phyloP scores from a whole-genome alignment of 192 early-diverging fungal genomes.

The Podila horticola region DNA sequence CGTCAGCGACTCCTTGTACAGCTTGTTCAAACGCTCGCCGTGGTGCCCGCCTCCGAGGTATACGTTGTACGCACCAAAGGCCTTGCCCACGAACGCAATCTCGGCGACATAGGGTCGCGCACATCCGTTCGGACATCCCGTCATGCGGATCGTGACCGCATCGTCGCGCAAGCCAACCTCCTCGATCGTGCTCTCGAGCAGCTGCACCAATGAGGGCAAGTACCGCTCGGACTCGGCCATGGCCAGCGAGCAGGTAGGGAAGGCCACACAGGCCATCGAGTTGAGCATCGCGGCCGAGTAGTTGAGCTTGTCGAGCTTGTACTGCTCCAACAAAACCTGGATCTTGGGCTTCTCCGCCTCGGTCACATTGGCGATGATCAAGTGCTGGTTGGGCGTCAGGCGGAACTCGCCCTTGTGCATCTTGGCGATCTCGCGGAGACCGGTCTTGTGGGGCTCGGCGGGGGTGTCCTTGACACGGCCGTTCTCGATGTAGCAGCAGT shows the following conservation, averaged over 20 bases:
- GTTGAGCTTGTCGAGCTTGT: conserved; percentile 84
- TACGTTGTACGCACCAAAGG: conserved; percentile 93
- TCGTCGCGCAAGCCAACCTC: conserved; percentile 85
- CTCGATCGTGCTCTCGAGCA: conserved; percentile 84
- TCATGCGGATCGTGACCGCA: conserved; percentile 96
- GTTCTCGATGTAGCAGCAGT: conserved; percentile 93
- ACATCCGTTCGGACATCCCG: conserved; percentile 98
- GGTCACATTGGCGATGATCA: conserved; percentile 83
- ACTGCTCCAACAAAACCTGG: conserved; percentile 76
- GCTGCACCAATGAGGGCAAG: conserved; percentile 83
- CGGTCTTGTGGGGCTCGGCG: conserved; percentile 76
- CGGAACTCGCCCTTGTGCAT: conserved; percentile 82
- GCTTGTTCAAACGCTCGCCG: conserved; percentile 90
- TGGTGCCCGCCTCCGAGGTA: conserved; percentile 91
- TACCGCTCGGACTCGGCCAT: conserved; percentile 99
- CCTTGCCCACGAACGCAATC: conserved; percentile 96
- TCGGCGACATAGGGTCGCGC: conserved; percentile 95
- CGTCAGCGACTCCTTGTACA: conserved; percentile 88
- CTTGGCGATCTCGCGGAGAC: conserved; percentile 81
- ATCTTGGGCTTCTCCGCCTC: conserved; percentile 76
- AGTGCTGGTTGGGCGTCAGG: conserved; percentile 93
- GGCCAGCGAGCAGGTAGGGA: conserved; percentile 94
- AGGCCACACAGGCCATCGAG: conserved; percentile 95
- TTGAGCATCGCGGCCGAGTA: conserved; percentile 85
- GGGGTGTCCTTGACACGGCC: conserved; percentile 90